Evolutionary conservation across 1,284 basidiomycete species (phyloP), one percentile per base, ranked within the genome.

Genomic region (Pyrrhoderma lamaoense): DNA sequence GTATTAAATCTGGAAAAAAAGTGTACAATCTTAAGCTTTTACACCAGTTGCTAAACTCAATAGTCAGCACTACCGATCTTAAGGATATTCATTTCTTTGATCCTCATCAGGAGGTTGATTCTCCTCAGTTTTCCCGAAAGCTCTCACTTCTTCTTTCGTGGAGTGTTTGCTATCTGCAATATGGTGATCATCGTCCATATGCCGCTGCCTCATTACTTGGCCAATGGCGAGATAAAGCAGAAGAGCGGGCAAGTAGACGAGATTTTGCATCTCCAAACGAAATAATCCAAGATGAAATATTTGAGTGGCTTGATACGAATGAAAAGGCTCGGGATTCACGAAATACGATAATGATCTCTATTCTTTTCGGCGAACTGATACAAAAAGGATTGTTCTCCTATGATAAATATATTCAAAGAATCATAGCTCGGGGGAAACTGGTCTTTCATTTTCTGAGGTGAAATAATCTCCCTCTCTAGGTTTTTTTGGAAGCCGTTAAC

Each of bases 151-250:
- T 94, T 2, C 75, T 95, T 22, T 89, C 87, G 0, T 95, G 92
- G 93, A 82, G 84, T 56, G 85, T 93, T 50, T 89, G 89, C 0
- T 77, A 84, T 5, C 73, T 89, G 25, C 89, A 92, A 64, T 89
- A 88, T 49, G 91, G 91, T 2, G 80, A 87, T 40, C 92, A 93
- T 61, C 79, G 93, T 19, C 82, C 89, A 3, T 89, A 89, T 58
- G 88, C 83, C 13, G 89, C 84, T 0, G 81, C 82, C 14, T 86
- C 86, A 3, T 70, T 95, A 37, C 77, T 94, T 45, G 75, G 74
- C 16, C 74, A 77, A 40, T 91, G 89, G 77, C 74, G 82, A 46
- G 79, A 82, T 51, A 76, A 71, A 57, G 77, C 76, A 11, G 75
- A 75, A 48, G 77, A 80, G 55, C 72, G 81, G 25, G 80, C 80